Evolutionary conservation across 2,329 filamentous ascomycete species (phyloP), one percentile per base, ranked within the genome.

Genomic region (Hyphodiscus sp.): DNA sequence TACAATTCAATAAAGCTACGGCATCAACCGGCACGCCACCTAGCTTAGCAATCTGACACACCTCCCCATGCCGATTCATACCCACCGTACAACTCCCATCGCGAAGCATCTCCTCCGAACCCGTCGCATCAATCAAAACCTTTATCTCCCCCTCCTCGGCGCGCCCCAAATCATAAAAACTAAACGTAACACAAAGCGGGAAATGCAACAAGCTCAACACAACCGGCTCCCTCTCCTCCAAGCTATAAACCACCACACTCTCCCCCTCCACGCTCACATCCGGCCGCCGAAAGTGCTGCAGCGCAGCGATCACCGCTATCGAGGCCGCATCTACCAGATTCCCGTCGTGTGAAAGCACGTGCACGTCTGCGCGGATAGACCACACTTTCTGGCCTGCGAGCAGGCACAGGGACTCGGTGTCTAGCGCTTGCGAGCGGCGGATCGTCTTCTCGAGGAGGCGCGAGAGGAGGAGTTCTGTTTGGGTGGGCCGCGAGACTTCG

Each of bases 391-490:
- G 79, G 8, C 89, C 91, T 11, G 94, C 91, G 26, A 96, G 78
- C 20, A 99, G 89, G 70, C 94, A 99, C 45, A 99, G 80, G 3
- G 91, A 96, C 72, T 99, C 94, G 33, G 91, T 96, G 70, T 97
- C 92, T 42, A 99, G 82, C 7, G 94, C 92, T 62, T 87, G 87
- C 1, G 91, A 96, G 56, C 94, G 86, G 43, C 94, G 91, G 56
- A 97, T 83, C 9, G 94, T 92, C 73, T 96, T 96, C 70, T 99
- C 94, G 19, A 99, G 84, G 43, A 94, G 81, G 33, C 92, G 85
- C 10, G 91, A 91, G 26, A 97, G 82, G 43, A 96, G 80, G 2
- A 91, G 79, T 73, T 97, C 94, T 52, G 86, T 81, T 64, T 95
- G 88, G 58, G 86, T 91, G 47, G 87, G 87, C 51, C 90, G 82